Percentiles rank a stretch among this genome's conserved stretches.
Evolutionary conservation across 805 yeast species (phyloP).

Genomic region (Saccharomycopsis sp.): DNA sequence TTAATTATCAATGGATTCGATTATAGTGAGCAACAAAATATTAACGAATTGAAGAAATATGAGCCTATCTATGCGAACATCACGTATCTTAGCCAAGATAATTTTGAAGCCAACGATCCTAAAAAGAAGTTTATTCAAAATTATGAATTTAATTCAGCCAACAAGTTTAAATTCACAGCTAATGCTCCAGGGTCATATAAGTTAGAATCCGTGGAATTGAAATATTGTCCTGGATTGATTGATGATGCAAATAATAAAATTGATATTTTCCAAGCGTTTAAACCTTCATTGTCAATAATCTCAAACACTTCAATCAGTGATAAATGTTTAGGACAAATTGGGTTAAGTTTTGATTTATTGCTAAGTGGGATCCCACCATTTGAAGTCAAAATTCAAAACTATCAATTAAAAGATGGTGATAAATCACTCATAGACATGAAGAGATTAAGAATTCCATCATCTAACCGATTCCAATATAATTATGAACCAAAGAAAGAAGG

Average conservation of each 20-base stretch:
- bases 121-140: constrained; percentile 20
- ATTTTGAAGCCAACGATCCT: constrained; percentile 6
- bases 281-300: constrained; percentile 37
- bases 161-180: constrained; percentile 32
- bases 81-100: constrained; percentile 26
- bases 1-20: constrained; percentile 15
- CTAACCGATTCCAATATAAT: constrained; percentile 46
- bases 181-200: constrained; percentile 61
- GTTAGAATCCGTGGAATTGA: constrained; percentile 47
- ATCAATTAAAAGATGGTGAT: constrained; percentile 37
- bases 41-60: constrained; percentile 7
- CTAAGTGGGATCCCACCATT: constrained; percentile 81
- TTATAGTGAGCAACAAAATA: not conserved
- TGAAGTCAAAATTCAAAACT: constrained; percentile 54
- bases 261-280: constrained; percentile 25
- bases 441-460: constrained; percentile 31
- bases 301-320: constrained; percentile 54
- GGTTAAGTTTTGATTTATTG: constrained; percentile 63
- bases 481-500: constrained; percentile 82
- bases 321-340: constrained; percentile 88
- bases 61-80: constrained; percentile 32
- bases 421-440: constrained; percentile 32
- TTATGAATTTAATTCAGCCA: constrained; percentile 26
- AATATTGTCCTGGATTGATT: constrained; percentile 60
- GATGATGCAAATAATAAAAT: constrained; percentile 55